Evolutionary conservation across 257 asterid species (phyloP).

Genomic region (Fraxinus anomala): DNA sequence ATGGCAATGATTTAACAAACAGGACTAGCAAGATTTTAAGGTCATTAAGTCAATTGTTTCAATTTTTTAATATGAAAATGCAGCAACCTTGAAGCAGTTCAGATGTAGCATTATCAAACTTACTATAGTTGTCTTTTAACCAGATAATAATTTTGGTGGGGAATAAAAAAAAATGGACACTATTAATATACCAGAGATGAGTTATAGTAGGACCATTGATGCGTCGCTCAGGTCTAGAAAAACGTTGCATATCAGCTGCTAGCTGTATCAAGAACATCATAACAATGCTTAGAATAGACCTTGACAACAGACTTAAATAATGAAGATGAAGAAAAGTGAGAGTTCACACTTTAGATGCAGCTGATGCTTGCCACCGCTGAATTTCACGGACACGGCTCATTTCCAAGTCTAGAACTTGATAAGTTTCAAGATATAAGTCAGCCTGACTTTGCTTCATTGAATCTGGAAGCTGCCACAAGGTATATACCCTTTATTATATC

Average conservation of each 20-base stretch:
- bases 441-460: slow-evolving; percentile 98
- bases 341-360: slow-evolving; percentile 76
- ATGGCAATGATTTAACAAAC: neutral
- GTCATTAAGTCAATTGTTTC: neutral
- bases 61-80: neutral
- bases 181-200: slow-evolving; percentile 80
- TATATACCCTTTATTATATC: slow-evolving; percentile 19
- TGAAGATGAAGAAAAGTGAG: slow-evolving; percentile 17
- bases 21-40: neutral
- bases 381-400: slow-evolving; percentile 99
- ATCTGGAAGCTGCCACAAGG: slow-evolving; percentile 87
- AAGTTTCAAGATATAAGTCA: slow-evolving; percentile 89
- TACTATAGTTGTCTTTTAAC: neutral
- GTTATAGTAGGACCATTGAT: slow-evolving; percentile 97
- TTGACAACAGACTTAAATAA: slow-evolving; percentile 5
- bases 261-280: slow-evolving; percentile 60
- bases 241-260: slow-evolving; percentile 98
- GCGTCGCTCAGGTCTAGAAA: slow-evolving; percentile 97
- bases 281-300: slow-evolving; percentile 29
- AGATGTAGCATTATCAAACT: neutral
- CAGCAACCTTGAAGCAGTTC: neutral
- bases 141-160: neutral
- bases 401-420: slow-evolving; percentile 96
- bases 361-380: slow-evolving; percentile 98
- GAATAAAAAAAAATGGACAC: slow-evolving; percentile 7